Evolutionary conservation across 129 eudicot species (phyloP).

Genomic region (Artemisia argyi): DNA sequence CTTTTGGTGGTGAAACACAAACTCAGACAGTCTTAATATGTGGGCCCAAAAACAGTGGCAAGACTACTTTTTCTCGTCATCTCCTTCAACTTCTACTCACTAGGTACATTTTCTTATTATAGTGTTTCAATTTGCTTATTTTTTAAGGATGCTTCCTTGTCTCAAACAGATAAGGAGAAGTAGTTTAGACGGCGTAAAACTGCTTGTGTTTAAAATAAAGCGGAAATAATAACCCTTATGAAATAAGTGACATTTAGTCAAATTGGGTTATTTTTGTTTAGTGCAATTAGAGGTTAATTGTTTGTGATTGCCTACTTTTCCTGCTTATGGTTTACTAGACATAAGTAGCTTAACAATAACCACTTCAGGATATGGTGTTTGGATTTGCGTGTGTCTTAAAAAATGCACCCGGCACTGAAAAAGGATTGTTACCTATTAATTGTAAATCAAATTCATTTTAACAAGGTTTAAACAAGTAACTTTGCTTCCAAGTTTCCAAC

Average conservation of each 20-base stretch:
- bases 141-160: too few relatives aligned
- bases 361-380: too few relatives aligned
- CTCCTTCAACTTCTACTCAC: constrained; percentile 72
- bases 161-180: background rate
- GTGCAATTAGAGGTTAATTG: background rate
- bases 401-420: too few relatives aligned
- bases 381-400: too few relatives aligned
- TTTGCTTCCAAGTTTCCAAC: too few relatives aligned
- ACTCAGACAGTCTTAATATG: constrained; percentile 56
- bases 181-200: background rate
- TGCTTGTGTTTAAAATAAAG: background rate
- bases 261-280: background rate
- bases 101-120: constrained; percentile 35
- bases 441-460: too few relatives aligned
- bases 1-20: constrained; percentile 37
- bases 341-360: too few relatives aligned
- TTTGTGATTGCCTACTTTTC: too few relatives aligned
- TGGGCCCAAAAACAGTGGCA: constrained; percentile 89
- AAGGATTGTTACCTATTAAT: too few relatives aligned
- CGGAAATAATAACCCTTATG: too few relatives aligned
- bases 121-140: too few relatives aligned
- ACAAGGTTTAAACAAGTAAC: too few relatives aligned
- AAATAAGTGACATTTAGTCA: background rate
- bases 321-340: background rate
- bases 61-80: constrained; percentile 83